phyloP scores from a whole-genome alignment of 768 basidiomycete genomes.

The Kwoniella botswanensis region DNA sequence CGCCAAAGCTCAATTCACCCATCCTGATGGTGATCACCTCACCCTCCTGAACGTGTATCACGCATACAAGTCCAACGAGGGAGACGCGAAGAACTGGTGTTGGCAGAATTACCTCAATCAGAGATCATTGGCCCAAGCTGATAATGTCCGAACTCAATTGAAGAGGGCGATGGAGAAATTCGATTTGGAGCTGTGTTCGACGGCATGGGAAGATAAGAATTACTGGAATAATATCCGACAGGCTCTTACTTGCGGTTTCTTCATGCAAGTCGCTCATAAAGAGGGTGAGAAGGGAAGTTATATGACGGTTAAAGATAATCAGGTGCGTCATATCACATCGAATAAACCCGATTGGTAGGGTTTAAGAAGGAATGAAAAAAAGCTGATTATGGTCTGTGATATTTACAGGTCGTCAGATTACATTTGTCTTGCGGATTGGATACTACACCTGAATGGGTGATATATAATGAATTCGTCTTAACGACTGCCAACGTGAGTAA shows the following conservation, averaged over 20 bases:
- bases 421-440: slow-evolving; percentile 90
- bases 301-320: slow-evolving; percentile 91
- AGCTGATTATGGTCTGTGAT: background rate
- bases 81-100: slow-evolving; percentile 79
- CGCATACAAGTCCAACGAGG: slow-evolving; percentile 76
- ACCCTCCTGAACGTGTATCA: slow-evolving; percentile 95
- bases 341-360: background rate
- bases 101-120: slow-evolving; percentile 86
- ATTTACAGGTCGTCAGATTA: slow-evolving; percentile 67
- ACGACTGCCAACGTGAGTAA: slow-evolving; percentile 67
- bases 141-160: slow-evolving; percentile 89
- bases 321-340: slow-evolving; percentile 63
- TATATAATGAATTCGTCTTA: slow-evolving; percentile 93
- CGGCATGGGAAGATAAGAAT: slow-evolving; percentile 69
- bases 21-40: slow-evolving; percentile 96
- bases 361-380: background rate
- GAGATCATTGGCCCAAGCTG: slow-evolving; percentile 83
- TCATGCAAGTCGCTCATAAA: slow-evolving; percentile 97
- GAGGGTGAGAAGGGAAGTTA: slow-evolving; percentile 88
- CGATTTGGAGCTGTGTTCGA: slow-evolving; percentile 75
- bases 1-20: slow-evolving; percentile 82
- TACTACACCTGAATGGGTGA: slow-evolving; percentile 85
- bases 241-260: slow-evolving; percentile 88
- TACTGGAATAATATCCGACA: slow-evolving; percentile 76
- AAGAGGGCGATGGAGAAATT: slow-evolving; percentile 88